Evolutionary conservation across 1,284 basidiomycete species (phyloP), one percentile per base, ranked within the genome.

Genomic region (Porodaedalea pini): DNA sequence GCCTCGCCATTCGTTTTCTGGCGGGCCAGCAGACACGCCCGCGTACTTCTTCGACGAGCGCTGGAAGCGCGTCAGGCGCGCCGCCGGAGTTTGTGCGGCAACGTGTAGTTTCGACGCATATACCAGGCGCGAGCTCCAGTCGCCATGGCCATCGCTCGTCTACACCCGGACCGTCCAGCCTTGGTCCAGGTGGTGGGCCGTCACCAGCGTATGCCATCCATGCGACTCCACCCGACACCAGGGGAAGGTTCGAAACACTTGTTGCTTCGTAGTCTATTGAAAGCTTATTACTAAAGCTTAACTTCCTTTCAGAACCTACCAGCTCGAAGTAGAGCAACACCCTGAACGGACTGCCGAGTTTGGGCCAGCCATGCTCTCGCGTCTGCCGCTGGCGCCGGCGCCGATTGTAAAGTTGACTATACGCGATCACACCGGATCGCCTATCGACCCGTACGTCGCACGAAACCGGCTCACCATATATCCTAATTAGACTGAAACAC

Each of bases 321-420:
- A 83, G 50, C 79, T 92, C 8, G 83, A 88, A 67, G 81, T 92
- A 58, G 78, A 93, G 40, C 92, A 94, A 67, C 85, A 92, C 58
- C 92, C 92, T 19, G 76, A 81, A 62, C 78, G 80, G 59, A 85
- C 88, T 37, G 88, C 92, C 48, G 90, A 91, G 68, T 93, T 92
- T 73, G 85, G 87, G 43, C 73, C 79, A 49, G 79, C 81, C 19
- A 83, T 79, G 52, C 78, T 94, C 54, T 92, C 90, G 54, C 85
- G 92, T 51, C 72, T 94, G 43, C 90, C 92, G 3, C 74, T 94
- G 54, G 82, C 87, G 13, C 92, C 92, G 43, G 87, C 92, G 8
- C 77, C 90, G 39, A 82, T 94, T 60, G 86, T 88, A 23, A 86
- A 86, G 64, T 78, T 94, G 54, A 84, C 82, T 51, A 82, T 92